Evolutionary conservation across 768 basidiomycete species (phyloP).

Genomic region (Lentinula guzmanii): DNA sequence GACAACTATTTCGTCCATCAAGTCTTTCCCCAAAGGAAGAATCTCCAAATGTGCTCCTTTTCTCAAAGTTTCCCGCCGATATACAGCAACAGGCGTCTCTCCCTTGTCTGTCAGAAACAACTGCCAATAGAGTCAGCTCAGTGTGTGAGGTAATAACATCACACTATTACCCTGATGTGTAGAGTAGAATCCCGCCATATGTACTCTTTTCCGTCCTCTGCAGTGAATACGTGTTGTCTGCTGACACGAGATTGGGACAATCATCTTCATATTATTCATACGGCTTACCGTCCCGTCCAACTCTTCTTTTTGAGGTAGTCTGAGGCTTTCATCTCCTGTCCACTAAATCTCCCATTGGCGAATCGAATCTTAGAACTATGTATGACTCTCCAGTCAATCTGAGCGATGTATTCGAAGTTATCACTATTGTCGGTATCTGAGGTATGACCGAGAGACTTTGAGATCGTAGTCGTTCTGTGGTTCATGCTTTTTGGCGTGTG

Average conservation of each 20-base stretch:
- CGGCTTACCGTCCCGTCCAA: conserved; percentile 15
- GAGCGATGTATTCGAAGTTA: conserved; percentile 15
- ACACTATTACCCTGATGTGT: too few species aligned
- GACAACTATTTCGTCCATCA: conserved; percentile 8
- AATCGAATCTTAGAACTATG: conserved; percentile 23
- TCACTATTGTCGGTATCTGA: background rate
- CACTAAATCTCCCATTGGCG: conserved; percentile 9
- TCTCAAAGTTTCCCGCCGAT: too few species aligned
- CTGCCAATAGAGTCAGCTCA: too few species aligned
- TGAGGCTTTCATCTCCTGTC: conserved; percentile 16
- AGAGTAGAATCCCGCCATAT: conserved; percentile 10
- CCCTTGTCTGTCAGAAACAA: too few species aligned
- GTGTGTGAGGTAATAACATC: too few species aligned
- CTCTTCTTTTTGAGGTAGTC: conserved; percentile 20
- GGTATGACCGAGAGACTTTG: background rate
- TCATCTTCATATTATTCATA: too few species aligned
- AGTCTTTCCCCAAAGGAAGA: background rate
- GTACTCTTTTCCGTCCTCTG: conserved; percentile 19
- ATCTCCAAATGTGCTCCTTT: too few species aligned
- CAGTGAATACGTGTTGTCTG: conserved; percentile 16
- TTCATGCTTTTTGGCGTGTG: background rate
- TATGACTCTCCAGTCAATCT: conserved; percentile 27
- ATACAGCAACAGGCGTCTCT: too few species aligned
- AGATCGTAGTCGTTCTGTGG: background rate
- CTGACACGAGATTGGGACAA: too few species aligned